A percentile compares a stretch with the other conserved stretches of the same genome.
Evolutionary conservation across 2,329 filamentous ascomycete species (phyloP).

Genomic region (Cladosporium sphaerospermum): DNA sequence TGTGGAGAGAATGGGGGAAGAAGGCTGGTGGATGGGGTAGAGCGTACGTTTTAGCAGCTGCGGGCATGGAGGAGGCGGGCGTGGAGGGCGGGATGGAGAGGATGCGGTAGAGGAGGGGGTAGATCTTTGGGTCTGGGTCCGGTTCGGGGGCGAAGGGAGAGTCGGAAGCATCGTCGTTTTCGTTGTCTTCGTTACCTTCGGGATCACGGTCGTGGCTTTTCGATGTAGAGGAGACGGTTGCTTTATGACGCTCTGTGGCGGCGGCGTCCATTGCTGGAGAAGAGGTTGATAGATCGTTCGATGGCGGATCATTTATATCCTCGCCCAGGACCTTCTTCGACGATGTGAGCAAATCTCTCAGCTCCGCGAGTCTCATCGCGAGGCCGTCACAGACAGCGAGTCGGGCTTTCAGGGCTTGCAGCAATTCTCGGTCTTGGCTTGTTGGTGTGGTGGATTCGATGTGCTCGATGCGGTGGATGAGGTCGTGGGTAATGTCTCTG

Average conservation of each 20-base stretch:
- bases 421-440: conserved; percentile 19
- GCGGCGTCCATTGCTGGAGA: too few species aligned
- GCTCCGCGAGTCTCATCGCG: conserved; percentile 18
- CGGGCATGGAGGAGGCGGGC: background rate
- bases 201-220: too few species aligned
- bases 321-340: background rate
- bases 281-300: too few species aligned
- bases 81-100: conserved; percentile 21
- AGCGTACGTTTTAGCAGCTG: too few species aligned
- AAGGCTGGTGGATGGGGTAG: too few species aligned
- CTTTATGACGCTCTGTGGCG: too few species aligned
- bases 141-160: background rate
- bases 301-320: too few species aligned
- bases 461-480: conserved; percentile 19
- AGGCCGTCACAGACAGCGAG: conserved; percentile 20
- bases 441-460: conserved; percentile 16
- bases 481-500: conserved; percentile 21
- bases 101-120: conserved; percentile 23
- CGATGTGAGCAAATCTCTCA: conserved; percentile 14
- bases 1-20: too few species aligned
- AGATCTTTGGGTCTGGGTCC: conserved; percentile 5
- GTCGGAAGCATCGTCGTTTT: background rate
- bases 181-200: background rate
- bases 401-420: conserved; percentile 21
- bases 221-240: too few species aligned